Conservation (phyloP, 768 basidiomycete genomes). For the Serendipita sp. region DNA sequence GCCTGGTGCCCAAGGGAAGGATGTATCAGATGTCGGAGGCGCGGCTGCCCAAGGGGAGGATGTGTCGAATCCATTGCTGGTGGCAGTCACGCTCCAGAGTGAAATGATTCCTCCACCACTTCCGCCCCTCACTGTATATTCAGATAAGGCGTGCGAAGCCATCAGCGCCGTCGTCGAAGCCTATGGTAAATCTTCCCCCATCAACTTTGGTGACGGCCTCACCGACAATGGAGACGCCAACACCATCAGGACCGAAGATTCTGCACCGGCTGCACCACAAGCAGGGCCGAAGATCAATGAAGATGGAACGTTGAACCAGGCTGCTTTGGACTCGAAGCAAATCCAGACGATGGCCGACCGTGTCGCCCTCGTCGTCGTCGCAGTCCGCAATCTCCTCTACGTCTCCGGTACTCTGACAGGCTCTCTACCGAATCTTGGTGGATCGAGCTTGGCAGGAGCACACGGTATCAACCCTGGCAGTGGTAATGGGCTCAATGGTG, state of each 20-base stretch:
- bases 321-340: not conserved
- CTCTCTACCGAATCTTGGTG: constrained; percentile 9
- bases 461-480: not conserved
- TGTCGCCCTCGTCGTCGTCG: constrained; percentile 12
- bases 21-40: not conserved
- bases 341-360: constrained; percentile 9
- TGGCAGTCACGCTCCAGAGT: not conserved
- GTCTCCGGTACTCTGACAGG: constrained; percentile 15
- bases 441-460: not conserved
- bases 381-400: constrained; percentile 17
- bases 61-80: not conserved
- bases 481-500: constrained; percentile 6
- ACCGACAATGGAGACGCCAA: not conserved
- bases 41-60: not conserved
- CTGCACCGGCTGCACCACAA: not conserved
- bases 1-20: constrained; percentile 14
- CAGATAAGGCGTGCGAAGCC: not conserved
- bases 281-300: not conserved
- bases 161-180: not conserved
- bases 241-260: not conserved
- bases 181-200: not conserved
- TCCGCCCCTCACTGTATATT: not conserved
- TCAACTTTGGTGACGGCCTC: no score
- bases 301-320: not conserved
- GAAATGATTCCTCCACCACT: not conserved